Base-by-base conservation (phyloP, 106 monocot species). In the Allium cepa region DNA sequence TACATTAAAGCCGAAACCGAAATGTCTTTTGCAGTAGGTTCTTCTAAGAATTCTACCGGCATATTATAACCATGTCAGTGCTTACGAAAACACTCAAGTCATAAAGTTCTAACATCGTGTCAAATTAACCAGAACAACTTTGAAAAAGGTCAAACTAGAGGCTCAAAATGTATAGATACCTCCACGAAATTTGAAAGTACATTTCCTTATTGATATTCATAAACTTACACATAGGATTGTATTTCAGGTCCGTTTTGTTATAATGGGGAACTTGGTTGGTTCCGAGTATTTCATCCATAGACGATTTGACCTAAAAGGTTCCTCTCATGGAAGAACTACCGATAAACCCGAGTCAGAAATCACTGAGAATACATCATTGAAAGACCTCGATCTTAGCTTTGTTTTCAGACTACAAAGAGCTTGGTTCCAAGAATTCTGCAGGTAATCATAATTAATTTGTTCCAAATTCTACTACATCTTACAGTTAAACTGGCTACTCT, bases 301-400 rank as follows among this genome's bases (percentile, higher is more conserved):
- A n/a, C n/a, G n/a, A n/a, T n/a, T n/a, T n/a, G n/a, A n/a, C n/a
- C n/a, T n/a, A n/a, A n/a, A n/a, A n/a, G n/a, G n/a, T n/a, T n/a
- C n/a, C n/a, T n/a, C n/a, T 0, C 92, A 78, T 64, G 96, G 96
- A 3, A 88, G 96, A 8, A 85, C 69, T 27, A 97, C 88, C 17
- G 84, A 84, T 71, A 97, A 87, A 27, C 86, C 92, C 0, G 88
- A 88, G 51, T 69, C 75, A 50, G 92, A 97, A 59, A 87, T 97
- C 68, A 86, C 91, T 69, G 88, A 78, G 50, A 80, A 72, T 26
- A 97, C 96, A 4, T 92, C 88, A 46, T 73, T 97, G 14, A 97
- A 97, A 62, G 96, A 97, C 60, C 88, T 92, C 53, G 96, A 97
- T 76, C 96, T 97, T 67, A 97, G 92, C 62, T 97, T 88, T 52